Evolutionary conservation across 2,329 filamentous ascomycete species (phyloP), one percentile per base, ranked within the genome.

Genomic region (Verticillium nonalfalfae): DNA sequence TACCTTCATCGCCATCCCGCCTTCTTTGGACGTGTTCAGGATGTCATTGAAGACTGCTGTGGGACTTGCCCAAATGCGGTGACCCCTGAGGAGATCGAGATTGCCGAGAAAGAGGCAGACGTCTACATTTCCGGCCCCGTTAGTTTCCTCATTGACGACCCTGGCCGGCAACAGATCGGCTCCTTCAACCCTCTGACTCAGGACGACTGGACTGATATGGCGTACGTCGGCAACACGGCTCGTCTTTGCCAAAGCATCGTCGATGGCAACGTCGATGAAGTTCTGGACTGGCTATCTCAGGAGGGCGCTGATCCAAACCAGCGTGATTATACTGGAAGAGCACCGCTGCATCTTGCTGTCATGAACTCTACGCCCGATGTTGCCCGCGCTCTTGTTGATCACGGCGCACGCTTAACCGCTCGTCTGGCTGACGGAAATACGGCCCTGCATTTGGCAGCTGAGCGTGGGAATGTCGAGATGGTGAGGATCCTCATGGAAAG

Each of bases 201-300:
- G 52, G 82, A 91, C 58, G 91, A 95, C 69, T 96, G 91, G 90
- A 95, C 91, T 0, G 90, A 93, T 66, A 95, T 96, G 91, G 91
- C 91, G 0, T 96, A 96, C 66, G 82, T 96, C 39, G 90, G 91
- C 11, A 90, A 93, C 66, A 93, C 90, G 1, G 86, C 85, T 40
- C 80, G 84, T 15, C 80, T 96, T 1, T 96, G 90, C 68, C 89
- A 93, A 69, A 91, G 90, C 1, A 96, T 96, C 61, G 85, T 93
- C 4, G 87, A 93, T 66, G 79, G 83, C 1, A 88, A 96, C 71
- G 67, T 89, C 3, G 86, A 90, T 40, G 82, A 85, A 64, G 89
- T 96, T 3, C 74, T 85, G 66, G 84, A 87, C 66, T 96, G 90
- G 88, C 79, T 86, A 31, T 75, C 79, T 4, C 85, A 90, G 68